Base-by-base conservation (phyloP, 176 grass and related monocot species). In the Phyllostachys edulis region DNA sequence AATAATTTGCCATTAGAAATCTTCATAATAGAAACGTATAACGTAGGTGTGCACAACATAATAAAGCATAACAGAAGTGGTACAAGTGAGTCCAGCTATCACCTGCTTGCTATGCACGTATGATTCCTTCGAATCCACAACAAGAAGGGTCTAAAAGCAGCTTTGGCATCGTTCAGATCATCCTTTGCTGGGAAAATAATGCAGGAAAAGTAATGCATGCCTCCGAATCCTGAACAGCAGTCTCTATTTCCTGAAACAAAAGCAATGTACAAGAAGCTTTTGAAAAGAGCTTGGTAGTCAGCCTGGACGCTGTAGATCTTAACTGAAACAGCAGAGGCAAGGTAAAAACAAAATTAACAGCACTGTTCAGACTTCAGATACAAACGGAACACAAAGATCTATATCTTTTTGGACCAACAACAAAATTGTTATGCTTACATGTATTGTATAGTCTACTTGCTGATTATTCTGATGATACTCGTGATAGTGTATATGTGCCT, bases 21-120 rank as follows among this genome's bases (percentile, higher is more conserved):
- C 63, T 62, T 46, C 65, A 77, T 90, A 42, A 74, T 79, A 78
- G 73, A 73, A 78, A 79, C 73, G 61, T 78, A 86, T 83, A 21
- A 60, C 56, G 77, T 74, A 67, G 60, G 79, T 59, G 64, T 71
- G 71, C 64, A 71, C 71, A 21, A 44, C 49, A 73, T 41, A 45
- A 80, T 62, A 78, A 90, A 75, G 73, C 79, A 69, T 17, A 32
- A 39, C 82, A 80, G 75, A 74, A 74, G 68, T 41, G 24, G 82
- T 66, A 76, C 77, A 70, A 68, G 38, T 18, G 47, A 84, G 76
- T 81, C 77, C 88, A 89, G 70, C 82, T 76, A 90, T 90, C 79
- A 74, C 80, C 61, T 87, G 67, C 76, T 71, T 87, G 67, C 76
- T 71, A 77, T 82, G 72, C 23, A 77, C 56, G 77, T 44, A 69